Base-by-base conservation (phyloP, 768 basidiomycete genomes). In the Auriculariales sp. region DNA sequence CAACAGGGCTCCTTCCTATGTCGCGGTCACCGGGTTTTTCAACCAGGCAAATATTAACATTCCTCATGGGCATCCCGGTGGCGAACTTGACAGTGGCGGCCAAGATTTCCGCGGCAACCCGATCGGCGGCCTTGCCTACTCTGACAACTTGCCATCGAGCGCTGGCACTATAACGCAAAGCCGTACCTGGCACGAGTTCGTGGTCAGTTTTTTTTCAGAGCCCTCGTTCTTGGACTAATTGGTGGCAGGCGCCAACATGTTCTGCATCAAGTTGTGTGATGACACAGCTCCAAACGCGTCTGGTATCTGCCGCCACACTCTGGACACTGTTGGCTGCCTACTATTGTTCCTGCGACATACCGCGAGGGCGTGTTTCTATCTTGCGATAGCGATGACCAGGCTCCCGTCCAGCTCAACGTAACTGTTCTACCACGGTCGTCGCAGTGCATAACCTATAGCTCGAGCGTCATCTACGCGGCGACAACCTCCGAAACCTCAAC, bases 211-310 rank as follows among this genome's bases (percentile, higher is more conserved):
- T 32, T 47, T 49, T 4, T 15, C 3, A 45, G 52, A 44, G 12
- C 3, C 48, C n/a, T 12, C 5, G 19, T 50, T 56, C 15, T 54
- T 44, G 53, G 45, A 22, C 33, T n/a, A 52, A n/a, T 59, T 59
- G 42, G 88, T 88, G 71, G 77, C 85, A 59, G 86, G 86, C 46
- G 71, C 70, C 24, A 61, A 67, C 54, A 49, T 52, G 22, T 82
- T 84, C 70, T 89, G 84, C 64, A 58, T 83, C 55, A 89, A 88
- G 63, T 67, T 72, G 0, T 90, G 86, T 66, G 76, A 85, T 57
- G 78, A 79, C 2, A 54, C 61, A 1, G 66, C 68, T 10, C 57
- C 72, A n/a, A 69, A 76, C 56, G 69, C 73, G 0, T 65, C 68
- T 3, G 58, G 66, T n/a, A 73, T 61, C 56, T 88, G 86, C 67